Percentiles rank a stretch among this genome's conserved stretches.
phyloP scores from a whole-genome alignment of 495 filamentous ascomycete genomes.

The Penicillium manginii region DNA sequence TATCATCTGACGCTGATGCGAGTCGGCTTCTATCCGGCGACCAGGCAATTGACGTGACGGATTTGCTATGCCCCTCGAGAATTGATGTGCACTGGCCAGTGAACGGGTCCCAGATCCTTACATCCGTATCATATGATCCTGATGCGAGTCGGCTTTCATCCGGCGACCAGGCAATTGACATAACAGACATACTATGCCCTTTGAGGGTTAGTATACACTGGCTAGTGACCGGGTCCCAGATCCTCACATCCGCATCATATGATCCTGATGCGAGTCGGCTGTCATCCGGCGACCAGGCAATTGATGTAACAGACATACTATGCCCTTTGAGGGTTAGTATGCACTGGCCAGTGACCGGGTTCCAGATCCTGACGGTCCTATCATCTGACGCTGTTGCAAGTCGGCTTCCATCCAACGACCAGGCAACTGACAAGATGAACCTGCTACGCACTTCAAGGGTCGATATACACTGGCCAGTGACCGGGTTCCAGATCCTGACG shows the following conservation, averaged over 20 bases:
- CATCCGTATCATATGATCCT: background rate
- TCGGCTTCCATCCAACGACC: background rate
- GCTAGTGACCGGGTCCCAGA: background rate
- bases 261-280: background rate
- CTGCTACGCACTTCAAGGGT: background rate
- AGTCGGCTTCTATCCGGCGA: background rate
- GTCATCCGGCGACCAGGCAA: background rate
- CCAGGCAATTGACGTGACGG: background rate
- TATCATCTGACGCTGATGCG: slow-evolving; percentile 1
- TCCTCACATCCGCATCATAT: background rate
- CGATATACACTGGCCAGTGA: background rate
- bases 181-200: background rate
- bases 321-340: slow-evolving; percentile 3
- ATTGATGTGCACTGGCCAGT: background rate
- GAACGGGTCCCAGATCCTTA: background rate
- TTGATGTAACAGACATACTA: background rate
- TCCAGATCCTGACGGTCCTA: background rate
- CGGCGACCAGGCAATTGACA: background rate
- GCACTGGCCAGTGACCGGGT: background rate
- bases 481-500: background rate
- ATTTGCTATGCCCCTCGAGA: background rate
- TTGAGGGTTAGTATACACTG: background rate
- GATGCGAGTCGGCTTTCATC: background rate
- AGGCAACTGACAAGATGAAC: background rate
- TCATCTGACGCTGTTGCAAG: slow-evolving; percentile 1